Evolutionary conservation across 176 grass and related monocot species (phyloP), one percentile per base, ranked within the genome.

Genomic region (Hyparrhenia diplandra): DNA sequence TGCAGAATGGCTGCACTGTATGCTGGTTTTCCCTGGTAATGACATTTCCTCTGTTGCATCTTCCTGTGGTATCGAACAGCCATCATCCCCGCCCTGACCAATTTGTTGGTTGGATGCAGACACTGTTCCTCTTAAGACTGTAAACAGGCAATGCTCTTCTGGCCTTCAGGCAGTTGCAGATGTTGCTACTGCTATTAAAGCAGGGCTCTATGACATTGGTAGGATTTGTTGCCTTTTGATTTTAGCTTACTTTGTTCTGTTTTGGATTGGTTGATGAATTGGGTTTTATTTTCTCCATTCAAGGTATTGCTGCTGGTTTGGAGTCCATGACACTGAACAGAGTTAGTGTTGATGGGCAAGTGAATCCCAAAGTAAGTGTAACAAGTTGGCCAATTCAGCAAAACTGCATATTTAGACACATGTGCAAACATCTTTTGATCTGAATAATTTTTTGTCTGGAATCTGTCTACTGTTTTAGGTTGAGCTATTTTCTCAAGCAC

Each of bases 91-190:
- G 13, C 20, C 27, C 84, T 81, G 37, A 61, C 32, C 58, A 71
- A 66, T 83, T 78, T 78, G 5, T 73, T 73, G 47, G 74, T 39
- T 61, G 14, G 79, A 77, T 87, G 60, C 80, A 99, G 92, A 99
- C 35, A 93, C 82, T 5, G 90, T 99, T 84, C 92, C 90, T 86
- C 92, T 99, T 51, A 99, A 85, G 86, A 95, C 96, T 70, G 88
- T 93, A 72, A 98, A 98, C 57, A 77, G 92, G 61, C 90, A 98
- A 67, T 98, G 96, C 71, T 95, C 96, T 3, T 98, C 90, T 82
- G 96, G 96, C 12, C 92, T 98, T 85, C 92, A 98, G 84, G 96
- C 96, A 69, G 90, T 95, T 80, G 88, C 96, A 51, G 89, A 95
- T 88, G 80, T 98, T 87, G 96, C 96, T 35, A 36, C 88, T 82